phyloP scores from a whole-genome alignment of 2,329 filamentous ascomycete genomes.

The Beauveria bassiana region DNA sequence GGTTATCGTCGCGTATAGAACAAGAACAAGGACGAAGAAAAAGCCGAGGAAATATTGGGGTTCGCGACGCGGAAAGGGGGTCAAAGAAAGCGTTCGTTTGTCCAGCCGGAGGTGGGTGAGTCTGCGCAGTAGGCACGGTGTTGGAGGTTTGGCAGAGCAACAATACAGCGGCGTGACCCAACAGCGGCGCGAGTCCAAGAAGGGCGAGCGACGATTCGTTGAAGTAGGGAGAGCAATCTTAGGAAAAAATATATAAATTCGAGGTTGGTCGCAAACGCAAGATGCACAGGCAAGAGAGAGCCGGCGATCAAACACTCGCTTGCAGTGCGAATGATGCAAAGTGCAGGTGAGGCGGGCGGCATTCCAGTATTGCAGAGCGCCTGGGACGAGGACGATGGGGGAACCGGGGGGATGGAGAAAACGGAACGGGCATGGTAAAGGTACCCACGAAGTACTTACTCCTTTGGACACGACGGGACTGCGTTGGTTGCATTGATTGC shows the following conservation, averaged over 20 bases:
- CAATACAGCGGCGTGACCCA: not conserved
- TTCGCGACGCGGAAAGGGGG: not conserved
- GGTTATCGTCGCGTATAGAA: not conserved
- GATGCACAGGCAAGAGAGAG: not conserved
- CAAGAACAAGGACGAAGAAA: not conserved
- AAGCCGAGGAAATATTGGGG: not conserved
- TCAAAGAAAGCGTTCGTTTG: not conserved
- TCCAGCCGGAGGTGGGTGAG: not conserved
- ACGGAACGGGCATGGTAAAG: not conserved
- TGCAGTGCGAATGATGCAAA: conserved; percentile 4
- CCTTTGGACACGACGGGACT: not conserved
- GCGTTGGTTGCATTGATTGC: not conserved
- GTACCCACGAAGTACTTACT: conserved; percentile 2
- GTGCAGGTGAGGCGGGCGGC: not conserved
- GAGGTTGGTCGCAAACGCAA: not conserved
- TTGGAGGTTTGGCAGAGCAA: not conserved
- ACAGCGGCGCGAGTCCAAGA: not conserved
- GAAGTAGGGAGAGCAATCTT: not conserved
- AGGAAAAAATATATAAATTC: not conserved
- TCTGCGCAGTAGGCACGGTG: not conserved
- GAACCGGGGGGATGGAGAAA: not conserved
- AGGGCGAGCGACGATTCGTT: not conserved
- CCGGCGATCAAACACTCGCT: not conserved
- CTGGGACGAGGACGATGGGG: not conserved
- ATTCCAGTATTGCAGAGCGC: not conserved